Base-by-base conservation (phyloP, 352 stramenopile species). In the Phytophthora litchii region DNA sequence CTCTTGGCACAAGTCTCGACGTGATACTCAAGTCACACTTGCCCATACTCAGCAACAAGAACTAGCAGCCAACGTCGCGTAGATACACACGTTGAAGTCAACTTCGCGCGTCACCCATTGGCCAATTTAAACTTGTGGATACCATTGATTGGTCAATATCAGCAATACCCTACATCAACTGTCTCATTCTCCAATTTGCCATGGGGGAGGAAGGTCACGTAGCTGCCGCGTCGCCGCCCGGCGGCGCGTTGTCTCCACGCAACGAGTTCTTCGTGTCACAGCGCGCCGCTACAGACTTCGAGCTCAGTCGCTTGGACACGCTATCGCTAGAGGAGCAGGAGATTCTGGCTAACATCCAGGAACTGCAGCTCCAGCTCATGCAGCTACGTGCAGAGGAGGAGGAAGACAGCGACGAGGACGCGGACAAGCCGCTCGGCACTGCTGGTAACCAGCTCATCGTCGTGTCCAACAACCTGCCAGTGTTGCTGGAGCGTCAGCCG, bases 341-440 rank as follows among this genome's bases (percentile, higher is more conserved):
- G 64, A 90, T 97, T 54, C 67, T 97, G 47, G 82, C 86, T 7
- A 94, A 86, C 51, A 97, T 97, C 67, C 89, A 97, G 49, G 88
- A 96, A 40, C 74, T 96, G 9, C 89, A 97, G 60, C 62, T 91
- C 29, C 86, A 96, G 60, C 80, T 97, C 54, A 88, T 83, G 78
- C 76, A 76, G 54, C 65, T 88, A n/a, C 83, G 83, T 13, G 74
- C 78, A 11, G 83, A 91, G 40, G 64, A 89, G 50, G 74, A 86
- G 11, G 67, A 83, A 46, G 78, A 83, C 51, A 85, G 76, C 44
- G 79, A 91, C 17, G 71, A 92, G 7, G 77, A 82, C 11, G 41
- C 64, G 12, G 55, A 70, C n/a, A 64, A 69, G 5, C 37, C 48
- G 2, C 11, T 55, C 5, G 49, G 60, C 1, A 12, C 55, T 2